Conservation (phyloP, 2,329 filamentous ascomycete genomes). For the Trichoderma lentiforme region DNA sequence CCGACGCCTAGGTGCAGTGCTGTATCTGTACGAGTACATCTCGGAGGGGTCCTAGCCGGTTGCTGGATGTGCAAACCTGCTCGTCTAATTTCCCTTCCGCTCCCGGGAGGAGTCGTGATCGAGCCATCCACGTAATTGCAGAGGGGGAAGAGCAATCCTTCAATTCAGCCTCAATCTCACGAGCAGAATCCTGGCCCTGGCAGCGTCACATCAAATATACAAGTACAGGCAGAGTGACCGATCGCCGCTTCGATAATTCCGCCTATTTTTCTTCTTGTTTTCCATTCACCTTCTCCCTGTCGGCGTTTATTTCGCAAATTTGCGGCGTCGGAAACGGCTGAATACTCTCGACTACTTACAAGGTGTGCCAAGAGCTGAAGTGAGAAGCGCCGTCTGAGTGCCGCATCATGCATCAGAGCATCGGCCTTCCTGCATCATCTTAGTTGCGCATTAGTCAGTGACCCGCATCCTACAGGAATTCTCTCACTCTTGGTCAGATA, state of each 20-base stretch:
- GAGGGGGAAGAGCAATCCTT: slow-evolving; percentile 7
- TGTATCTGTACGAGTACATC: not conserved
- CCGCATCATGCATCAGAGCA: slow-evolving; percentile 5
- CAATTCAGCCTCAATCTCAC: slow-evolving; percentile 14
- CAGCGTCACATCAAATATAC: not conserved
- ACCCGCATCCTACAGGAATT: not conserved
- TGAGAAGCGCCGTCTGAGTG: not conserved
- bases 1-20: not conserved
- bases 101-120: slow-evolving; percentile 3
- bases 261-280: not conserved
- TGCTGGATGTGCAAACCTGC: not conserved
- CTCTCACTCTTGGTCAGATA: not conserved
- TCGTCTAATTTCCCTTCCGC: slow-evolving; percentile 13
- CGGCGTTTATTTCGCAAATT: not conserved
- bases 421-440: slow-evolving; percentile 9
- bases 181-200: slow-evolving; percentile 9
- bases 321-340: not conserved
- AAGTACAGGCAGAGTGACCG: not conserved
- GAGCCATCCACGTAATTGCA: slow-evolving; percentile 2
- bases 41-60: not conserved
- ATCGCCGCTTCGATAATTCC: not conserved
- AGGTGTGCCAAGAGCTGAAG: not conserved
- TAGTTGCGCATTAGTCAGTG: not conserved
- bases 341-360: not conserved
- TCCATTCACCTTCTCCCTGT: not conserved